Percentiles rank a stretch among this genome's conserved stretches.
Evolutionary conservation across 164 flowering plant species (phyloP).

Genomic region (Umbellularia californica): DNA sequence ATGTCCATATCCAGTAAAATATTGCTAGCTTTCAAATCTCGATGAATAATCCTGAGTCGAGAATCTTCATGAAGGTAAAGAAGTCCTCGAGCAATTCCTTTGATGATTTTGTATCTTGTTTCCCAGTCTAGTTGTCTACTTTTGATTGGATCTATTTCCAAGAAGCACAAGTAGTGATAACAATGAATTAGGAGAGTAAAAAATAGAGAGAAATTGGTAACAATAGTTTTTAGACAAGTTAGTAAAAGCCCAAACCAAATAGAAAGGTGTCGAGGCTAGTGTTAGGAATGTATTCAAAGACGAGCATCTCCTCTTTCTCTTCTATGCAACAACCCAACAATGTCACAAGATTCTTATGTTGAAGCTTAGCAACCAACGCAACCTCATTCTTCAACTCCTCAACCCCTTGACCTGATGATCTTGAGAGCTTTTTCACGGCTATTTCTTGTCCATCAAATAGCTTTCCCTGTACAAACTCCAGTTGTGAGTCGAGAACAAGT

Average conservation of each 20-base stretch:
- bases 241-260: background rate
- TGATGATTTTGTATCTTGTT: too few species aligned
- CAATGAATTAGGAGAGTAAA: too few species aligned
- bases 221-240: background rate
- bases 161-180: too few species aligned
- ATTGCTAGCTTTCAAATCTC: too few species aligned
- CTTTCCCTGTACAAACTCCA: background rate
- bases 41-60: too few species aligned
- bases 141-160: too few species aligned
- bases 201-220: too few species aligned
- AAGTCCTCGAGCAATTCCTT: too few species aligned
- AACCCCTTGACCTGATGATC: background rate
- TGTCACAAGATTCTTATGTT: background rate
- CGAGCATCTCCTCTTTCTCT: background rate
- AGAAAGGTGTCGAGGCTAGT: background rate
- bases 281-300: background rate
- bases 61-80: too few species aligned
- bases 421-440: background rate
- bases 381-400: background rate
- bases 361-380: background rate
- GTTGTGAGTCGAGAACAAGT: background rate
- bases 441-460: background rate
- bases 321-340: background rate
- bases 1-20: too few species aligned
- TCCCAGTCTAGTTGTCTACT: too few species aligned